Evolutionary conservation across 2,329 filamentous ascomycete genomes (phyloP).

Genomic region (Xylariaceae sp.): DNA sequence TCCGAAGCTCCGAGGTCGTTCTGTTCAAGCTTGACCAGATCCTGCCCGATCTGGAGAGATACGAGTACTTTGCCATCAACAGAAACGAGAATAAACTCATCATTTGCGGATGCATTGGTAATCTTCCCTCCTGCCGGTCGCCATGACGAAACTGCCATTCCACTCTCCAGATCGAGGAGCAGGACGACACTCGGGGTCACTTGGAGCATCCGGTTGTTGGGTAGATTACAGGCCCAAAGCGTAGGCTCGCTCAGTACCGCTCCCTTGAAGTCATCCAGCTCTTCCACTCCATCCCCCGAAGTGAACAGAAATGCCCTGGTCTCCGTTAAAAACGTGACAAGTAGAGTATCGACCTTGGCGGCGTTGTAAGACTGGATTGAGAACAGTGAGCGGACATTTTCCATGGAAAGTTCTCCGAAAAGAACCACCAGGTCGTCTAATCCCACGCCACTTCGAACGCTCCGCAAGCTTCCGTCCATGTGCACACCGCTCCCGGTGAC

Average conservation of each 20-base stretch:
- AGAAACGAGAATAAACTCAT: slow-evolving; percentile 64
- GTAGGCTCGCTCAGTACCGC: slow-evolving; percentile 66
- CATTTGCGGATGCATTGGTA: slow-evolving; percentile 72
- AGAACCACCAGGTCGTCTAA: slow-evolving; percentile 81
- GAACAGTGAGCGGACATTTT: slow-evolving; percentile 68
- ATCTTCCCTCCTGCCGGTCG: slow-evolving; percentile 51
- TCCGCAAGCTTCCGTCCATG: slow-evolving; percentile 80
- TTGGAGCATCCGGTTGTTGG: slow-evolving; percentile 63
- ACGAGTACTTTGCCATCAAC: slow-evolving; percentile 68
- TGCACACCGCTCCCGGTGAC: slow-evolving; percentile 90
- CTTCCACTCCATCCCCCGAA: slow-evolving; percentile 71
- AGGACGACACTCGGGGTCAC: slow-evolving; percentile 61
- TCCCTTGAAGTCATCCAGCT: slow-evolving; percentile 70
- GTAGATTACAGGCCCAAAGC: slow-evolving; percentile 62
- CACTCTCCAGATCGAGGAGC: slow-evolving; percentile 56
- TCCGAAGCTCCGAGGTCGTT: slow-evolving; percentile 61
- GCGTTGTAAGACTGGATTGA: slow-evolving; percentile 50
- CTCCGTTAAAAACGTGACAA: slow-evolving; percentile 77
- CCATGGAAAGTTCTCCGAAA: slow-evolving; percentile 60
- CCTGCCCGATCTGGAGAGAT: slow-evolving; percentile 57
- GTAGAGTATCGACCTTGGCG: slow-evolving; percentile 59
- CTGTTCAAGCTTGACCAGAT: slow-evolving; percentile 51
- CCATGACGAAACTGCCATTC: slow-evolving; percentile 56
- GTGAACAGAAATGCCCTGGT: slow-evolving; percentile 79
- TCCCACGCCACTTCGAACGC: slow-evolving; percentile 88